phyloP scores from a whole-genome alignment of 2,329 filamentous ascomycete genomes.

The Dactylellina leptospora region DNA sequence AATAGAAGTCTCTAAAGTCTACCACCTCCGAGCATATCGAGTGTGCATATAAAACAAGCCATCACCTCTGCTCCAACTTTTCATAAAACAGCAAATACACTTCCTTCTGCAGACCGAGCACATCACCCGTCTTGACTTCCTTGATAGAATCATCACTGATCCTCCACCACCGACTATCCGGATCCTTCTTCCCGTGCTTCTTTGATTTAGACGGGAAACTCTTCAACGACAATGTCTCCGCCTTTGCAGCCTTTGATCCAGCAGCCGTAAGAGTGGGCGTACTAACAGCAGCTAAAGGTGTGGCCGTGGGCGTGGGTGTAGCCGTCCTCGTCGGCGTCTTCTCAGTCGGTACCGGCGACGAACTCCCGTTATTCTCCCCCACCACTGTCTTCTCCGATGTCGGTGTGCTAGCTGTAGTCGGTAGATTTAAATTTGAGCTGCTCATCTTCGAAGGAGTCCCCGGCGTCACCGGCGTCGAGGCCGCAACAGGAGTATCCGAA shows the following conservation, averaged over 20 bases:
- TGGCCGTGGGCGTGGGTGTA: not conserved
- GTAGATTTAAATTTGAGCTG: constrained; percentile 2
- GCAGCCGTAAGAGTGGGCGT: constrained; percentile 21
- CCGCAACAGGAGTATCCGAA: not conserved
- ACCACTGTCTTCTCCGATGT: not conserved
- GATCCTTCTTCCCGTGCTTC: constrained; percentile 67
- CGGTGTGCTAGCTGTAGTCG: not conserved
- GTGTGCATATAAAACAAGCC: too few species aligned
- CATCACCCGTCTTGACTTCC: constrained; percentile 89
- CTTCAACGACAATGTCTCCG: constrained; percentile 32
- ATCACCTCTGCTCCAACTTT: constrained; percentile 54
- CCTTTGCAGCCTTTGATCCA: constrained; percentile 2
- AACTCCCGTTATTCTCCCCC: not conserved
- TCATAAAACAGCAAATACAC: constrained; percentile 98
- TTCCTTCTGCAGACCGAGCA: constrained; percentile 91
- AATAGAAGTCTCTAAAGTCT: too few species aligned
- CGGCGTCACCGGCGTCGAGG: not conserved
- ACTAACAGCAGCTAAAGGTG: not conserved
- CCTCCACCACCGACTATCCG: constrained; percentile 84
- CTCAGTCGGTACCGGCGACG: constrained; percentile 6
- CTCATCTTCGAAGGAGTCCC: constrained; percentile 6
- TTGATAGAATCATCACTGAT: constrained; percentile 98
- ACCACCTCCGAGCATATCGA: too few species aligned
- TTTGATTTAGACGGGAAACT: constrained; percentile 38
- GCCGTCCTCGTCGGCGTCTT: not conserved